Evolutionary conservation across 2,329 filamentous ascomycete species (phyloP), one percentile per base, ranked within the genome.

Genomic region (Stachybotrys echinatus): DNA sequence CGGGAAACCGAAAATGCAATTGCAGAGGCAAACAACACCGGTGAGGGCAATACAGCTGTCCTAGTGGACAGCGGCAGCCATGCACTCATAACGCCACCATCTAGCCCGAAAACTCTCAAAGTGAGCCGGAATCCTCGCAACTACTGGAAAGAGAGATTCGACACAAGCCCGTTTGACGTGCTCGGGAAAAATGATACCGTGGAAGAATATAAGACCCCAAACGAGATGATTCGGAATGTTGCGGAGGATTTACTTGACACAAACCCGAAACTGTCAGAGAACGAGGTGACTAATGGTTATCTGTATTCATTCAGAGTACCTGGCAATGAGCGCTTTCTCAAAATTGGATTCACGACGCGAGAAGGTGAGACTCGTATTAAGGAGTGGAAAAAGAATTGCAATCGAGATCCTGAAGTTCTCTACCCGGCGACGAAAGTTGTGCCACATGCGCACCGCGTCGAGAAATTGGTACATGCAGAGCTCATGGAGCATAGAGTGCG

Each of bases 21-120:
- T 40, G 38, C 38, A 40, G 38, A 19, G 38, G 38, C 38, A 40
- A 40, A 40, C 38, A 19, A 40, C 38, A 40, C 38, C 38, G 7
- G 38, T n/a, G 38, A 40, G 38, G 38, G 38, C 38, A 40, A 40
- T 40, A 40, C 38, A 40, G 38, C 38, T 40, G 17, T 40, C 38
- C 38, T 17, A 40, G 38, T 40, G 38, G 38, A 40, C 38, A 19
- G 17, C 38, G 6, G 27, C 27, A 40, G 38, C 38, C 38, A 40
- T 40, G 38, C 38, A 40, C 38, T 40, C 38, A 40, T 40, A 40
- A 40, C 38, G 38, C 38, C 38, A 40, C 38, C 38, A 40, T 40
- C 38, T 40, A 40, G 38, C 38, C 38, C 38, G 38, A 40, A 40
- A 40, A 40, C 38, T 40, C 38, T 40, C 38, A 40, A 40, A 40